phyloP scores from a whole-genome alignment of 2,329 filamentous ascomycete genomes.

The Purpureocillium lavendulum region DNA sequence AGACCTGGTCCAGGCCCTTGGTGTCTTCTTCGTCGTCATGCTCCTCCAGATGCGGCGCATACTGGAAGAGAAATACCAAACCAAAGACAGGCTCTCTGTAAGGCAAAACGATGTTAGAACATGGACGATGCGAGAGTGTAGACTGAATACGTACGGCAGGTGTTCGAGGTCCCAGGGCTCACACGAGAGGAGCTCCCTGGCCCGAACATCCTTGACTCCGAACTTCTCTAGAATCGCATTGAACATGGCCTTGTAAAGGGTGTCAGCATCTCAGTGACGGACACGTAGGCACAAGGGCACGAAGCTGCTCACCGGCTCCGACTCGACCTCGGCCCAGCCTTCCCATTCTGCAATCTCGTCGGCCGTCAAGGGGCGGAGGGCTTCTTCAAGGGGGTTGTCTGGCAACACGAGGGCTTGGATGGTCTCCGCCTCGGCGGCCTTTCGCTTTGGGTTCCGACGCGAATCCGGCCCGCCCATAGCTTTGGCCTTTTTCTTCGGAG shows the following conservation, averaged over 20 bases:
- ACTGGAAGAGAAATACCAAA: conserved; percentile 83
- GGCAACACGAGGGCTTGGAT: conserved; percentile 15
- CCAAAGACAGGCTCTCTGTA: conserved; percentile 66
- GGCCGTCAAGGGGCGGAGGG: conserved; percentile 36
- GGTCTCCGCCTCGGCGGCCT: conserved; percentile 26
- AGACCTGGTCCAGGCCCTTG: conserved; percentile 49
- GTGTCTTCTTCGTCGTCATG: conserved; percentile 44
- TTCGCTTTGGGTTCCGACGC: conserved; percentile 35
- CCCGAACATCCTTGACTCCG: conserved; percentile 63
- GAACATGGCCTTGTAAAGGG: conserved; percentile 61
- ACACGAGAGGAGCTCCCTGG: conserved; percentile 68
- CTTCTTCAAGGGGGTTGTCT: conserved; percentile 35
- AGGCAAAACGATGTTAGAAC: not conserved
- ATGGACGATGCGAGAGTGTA: not conserved
- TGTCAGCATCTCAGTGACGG: not conserved
- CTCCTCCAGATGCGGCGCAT: conserved; percentile 29
- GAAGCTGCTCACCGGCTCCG: conserved; percentile 77
- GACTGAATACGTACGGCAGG: conserved; percentile 44
- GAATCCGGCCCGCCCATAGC: conserved; percentile 14
- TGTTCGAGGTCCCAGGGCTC: conserved; percentile 56
- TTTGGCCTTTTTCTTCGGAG: not conserved
- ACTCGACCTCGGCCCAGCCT: conserved; percentile 80
- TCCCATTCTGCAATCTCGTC: conserved; percentile 54
- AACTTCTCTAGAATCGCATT: conserved; percentile 75
- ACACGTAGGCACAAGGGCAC: no score